A percentile compares a stretch with the other conserved stretches of the same genome.
Conservation (phyloP, 306 rosid genomes). For the Fagus sylvatica region DNA sequence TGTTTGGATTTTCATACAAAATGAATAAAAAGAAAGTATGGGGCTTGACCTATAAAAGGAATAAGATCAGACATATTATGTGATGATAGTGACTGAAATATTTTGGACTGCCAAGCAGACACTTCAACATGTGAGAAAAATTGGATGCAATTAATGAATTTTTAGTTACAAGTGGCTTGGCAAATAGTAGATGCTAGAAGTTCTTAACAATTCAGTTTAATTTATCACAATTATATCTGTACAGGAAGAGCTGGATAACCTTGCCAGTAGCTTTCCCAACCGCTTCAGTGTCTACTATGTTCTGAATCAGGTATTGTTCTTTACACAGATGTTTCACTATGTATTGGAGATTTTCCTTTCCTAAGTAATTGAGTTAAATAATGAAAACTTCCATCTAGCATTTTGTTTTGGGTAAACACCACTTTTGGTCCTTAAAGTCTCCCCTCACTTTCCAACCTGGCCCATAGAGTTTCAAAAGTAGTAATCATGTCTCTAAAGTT, state of each 20-base stretch:
- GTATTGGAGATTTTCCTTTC: background rate
- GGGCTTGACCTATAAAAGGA: background rate
- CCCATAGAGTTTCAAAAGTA: too few species aligned
- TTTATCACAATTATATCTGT: slow-evolving; percentile 7
- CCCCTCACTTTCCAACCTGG: too few species aligned
- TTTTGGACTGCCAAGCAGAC: background rate
- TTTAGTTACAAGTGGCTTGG: background rate
- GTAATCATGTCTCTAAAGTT: too few species aligned
- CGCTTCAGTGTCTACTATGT: slow-evolving; percentile 39
- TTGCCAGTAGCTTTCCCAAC: slow-evolving; percentile 27
- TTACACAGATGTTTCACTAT: background rate
- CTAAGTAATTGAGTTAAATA: background rate
- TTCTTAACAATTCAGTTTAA: background rate
- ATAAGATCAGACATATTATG: background rate
- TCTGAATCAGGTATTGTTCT: slow-evolving; percentile 37
- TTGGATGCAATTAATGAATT: background rate
- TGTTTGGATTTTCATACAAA: background rate
- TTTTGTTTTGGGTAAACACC: background rate
- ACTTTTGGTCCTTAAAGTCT: too few species aligned
- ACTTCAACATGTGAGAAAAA: background rate
- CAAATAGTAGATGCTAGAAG: slow-evolving; percentile 17
- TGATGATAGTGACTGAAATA: background rate
- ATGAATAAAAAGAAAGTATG: background rate
- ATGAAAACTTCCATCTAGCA: background rate
- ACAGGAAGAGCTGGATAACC: slow-evolving; percentile 43